Conservation (phyloP, 2,329 filamentous ascomycete genomes). For the Ceratocystis harringtonii region DNA sequence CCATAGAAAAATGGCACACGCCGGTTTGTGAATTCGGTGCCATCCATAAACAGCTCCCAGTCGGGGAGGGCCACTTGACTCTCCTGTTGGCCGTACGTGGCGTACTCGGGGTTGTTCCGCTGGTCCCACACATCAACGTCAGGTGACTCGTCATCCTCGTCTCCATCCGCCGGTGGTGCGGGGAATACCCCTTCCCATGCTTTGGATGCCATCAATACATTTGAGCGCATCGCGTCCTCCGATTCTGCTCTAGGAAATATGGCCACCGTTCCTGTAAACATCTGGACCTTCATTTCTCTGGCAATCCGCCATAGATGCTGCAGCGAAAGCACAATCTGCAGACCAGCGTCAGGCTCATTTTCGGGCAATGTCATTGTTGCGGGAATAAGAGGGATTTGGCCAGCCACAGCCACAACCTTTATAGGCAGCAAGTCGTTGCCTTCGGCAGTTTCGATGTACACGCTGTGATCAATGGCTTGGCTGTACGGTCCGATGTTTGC, state of each 20-base stretch:
- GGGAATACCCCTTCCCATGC: slow-evolving; percentile 36
- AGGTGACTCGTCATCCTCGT: slow-evolving; percentile 28
- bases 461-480: slow-evolving; percentile 53
- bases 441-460: slow-evolving; percentile 20
- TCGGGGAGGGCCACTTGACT: slow-evolving; percentile 32
- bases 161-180: slow-evolving; percentile 29
- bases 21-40: slow-evolving; percentile 25
- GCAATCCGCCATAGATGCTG: slow-evolving; percentile 86
- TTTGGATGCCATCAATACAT: slow-evolving; percentile 30
- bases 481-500: slow-evolving; percentile 97
- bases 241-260: slow-evolving; percentile 42
- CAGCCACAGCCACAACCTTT: slow-evolving; percentile 52
- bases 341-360: slow-evolving; percentile 23
- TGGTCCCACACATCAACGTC: slow-evolving; percentile 55
- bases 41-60: slow-evolving; percentile 31
- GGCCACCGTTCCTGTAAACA: slow-evolving; percentile 62
- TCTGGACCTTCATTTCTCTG: slow-evolving; percentile 51
- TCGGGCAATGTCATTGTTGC: slow-evolving; percentile 53
- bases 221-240: slow-evolving; percentile 22
- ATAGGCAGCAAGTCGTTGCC: slow-evolving; percentile 48
- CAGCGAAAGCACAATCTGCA: slow-evolving; percentile 56
- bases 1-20: slow-evolving; percentile 53
- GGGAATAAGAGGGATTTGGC: slow-evolving; percentile 80
- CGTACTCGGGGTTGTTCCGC: slow-evolving; percentile 40
- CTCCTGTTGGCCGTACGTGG: slow-evolving; percentile 26